Evolutionary conservation across 352 stramenopile species (phyloP), one percentile per base, ranked within the genome.

Genomic region (Pythium rishiriense): DNA sequence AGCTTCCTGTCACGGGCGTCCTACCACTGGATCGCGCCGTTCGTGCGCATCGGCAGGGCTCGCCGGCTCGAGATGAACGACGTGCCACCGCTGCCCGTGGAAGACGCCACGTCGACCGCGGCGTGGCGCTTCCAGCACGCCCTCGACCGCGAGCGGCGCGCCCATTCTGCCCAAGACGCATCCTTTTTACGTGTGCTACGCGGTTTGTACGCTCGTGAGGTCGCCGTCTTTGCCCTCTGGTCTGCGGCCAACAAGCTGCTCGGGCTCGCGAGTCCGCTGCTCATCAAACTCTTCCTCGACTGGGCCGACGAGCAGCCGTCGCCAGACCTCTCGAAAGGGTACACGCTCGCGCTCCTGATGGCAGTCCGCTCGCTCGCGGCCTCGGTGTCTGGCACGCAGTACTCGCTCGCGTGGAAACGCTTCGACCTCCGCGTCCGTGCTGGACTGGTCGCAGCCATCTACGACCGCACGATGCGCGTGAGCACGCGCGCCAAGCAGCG

Each of bases 281-380:
- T 95, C 33, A 75, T 93, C 43, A 95, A 95, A 62, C 63, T 88
- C 39, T 90, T 95, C 43, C 69, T 93, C 1, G 79, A 91, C 42
- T 95, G 86, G 86, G 75, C 86, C 2, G 78, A 65, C 17, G 66
- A 78, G 21, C 25, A 51, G 12, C 62, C 67, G 24, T 50, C 62
- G 3, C 79, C 81, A 10, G 67, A 64, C 3, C 49, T 93, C 2
- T 47, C 57, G 0, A 76, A 41, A 17, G 86, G 86, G 0, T 93
- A 93, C 55, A 61, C 56, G 11, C 79, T 95, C 2, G 86, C 86
- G 5, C 59, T 55, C 9, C 62, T 70, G 5, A 91, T 93, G 73
- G 60, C 78, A 0, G 21, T 66, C 6, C 78, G 82, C 4, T 89
- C 86, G 0, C 51, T 95, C 8, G 47, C 88, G 1, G 75, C 78